Evolutionary conservation across 1,139 yeast genomes (phyloP), one percentile per base, ranked within the genome.

Genomic region (Zygoascus sp.): DNA sequence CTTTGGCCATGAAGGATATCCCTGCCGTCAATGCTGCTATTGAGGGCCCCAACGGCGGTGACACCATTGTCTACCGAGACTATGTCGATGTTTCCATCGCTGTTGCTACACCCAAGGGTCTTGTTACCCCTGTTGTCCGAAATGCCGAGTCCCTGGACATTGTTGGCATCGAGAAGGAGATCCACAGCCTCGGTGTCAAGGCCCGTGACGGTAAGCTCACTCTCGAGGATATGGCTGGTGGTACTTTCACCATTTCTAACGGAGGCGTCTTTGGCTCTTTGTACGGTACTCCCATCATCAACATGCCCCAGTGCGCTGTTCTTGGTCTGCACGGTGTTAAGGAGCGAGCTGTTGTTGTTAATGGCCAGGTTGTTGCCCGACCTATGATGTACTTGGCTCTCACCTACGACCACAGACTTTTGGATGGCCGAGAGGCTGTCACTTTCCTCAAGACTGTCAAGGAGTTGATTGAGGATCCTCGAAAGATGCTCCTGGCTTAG

Each of bases 371-470:
- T 60, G 98, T 87, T 59, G 79, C 94, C 38, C 86, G 97, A 76
- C 99, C 99, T 69, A 92, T 92, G 98, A 94, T 94, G 98, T 94
- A 92, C 79, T 75, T 94, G 66, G 99, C 99, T 49, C 82, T 92
- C 70, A 92, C 98, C 51, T 92, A 92, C 69, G 99, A 92, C 68
- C 99, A 92, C 76, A 85, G 98, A 77, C 83, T 92, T 65, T 78
- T 94, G 66, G 99, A 92, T 67, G 99, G 99, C 61, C 86, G 98
- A 74, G 99, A 92, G 75, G 97, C 97, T 46, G 98, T 94, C 55
- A 87, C 94, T 50, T 92, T 90, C 88, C 80, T 92, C 73, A 89
- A 82, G 76, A 87, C 96, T 42, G 81, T 92, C 58, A 92, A 92
- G 79, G 98, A 92, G 75, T 82, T 87, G 70, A 86, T 92, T 62